phyloP scores from a whole-genome alignment of 805 yeast genomes.

The Wickerhamiella musiphila region DNA sequence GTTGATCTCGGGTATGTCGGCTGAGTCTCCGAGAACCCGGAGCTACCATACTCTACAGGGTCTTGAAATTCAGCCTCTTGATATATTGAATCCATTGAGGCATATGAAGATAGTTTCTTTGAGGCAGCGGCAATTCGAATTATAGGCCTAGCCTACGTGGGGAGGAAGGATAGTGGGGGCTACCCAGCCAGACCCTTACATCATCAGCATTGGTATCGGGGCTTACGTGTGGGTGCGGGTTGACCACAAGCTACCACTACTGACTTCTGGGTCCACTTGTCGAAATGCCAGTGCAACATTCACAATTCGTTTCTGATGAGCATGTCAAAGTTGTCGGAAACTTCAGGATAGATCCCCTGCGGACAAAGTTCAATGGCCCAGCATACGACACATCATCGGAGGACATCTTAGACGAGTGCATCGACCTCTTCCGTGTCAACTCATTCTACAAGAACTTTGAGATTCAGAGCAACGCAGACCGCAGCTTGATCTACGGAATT shows the following conservation, averaged over 20 bases:
- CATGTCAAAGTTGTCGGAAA: conserved; percentile 43
- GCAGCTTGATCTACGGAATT: conserved; percentile 86
- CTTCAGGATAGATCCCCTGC: conserved; percentile 67
- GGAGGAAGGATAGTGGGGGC: too few relatives aligned
- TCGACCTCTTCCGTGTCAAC: conserved; percentile 88
- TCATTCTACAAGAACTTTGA: conserved; percentile 94
- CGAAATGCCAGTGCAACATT: conserved; percentile 21
- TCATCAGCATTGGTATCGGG: too few relatives aligned
- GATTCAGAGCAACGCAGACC: conserved; percentile 87
- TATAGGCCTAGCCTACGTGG: too few relatives aligned
- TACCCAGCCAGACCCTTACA: too few relatives aligned
- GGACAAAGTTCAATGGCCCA: conserved; percentile 79
- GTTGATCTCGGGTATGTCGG: too few relatives aligned
- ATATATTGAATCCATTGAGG: too few relatives aligned
- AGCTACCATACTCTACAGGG: too few relatives aligned
- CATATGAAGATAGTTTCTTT: too few relatives aligned
- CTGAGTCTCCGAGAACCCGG: too few relatives aligned
- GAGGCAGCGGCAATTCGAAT: too few relatives aligned
- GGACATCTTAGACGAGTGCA: conserved; percentile 79
- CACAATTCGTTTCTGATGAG: conserved; percentile 14
- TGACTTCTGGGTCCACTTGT: background rate
- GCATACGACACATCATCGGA: conserved; percentile 65
- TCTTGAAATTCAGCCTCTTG: too few relatives aligned
- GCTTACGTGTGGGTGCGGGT: too few relatives aligned
- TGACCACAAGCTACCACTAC: background rate